Base-by-base conservation (phyloP, 2,329 filamentous ascomycete species). In the Alternaria sp. region DNA sequence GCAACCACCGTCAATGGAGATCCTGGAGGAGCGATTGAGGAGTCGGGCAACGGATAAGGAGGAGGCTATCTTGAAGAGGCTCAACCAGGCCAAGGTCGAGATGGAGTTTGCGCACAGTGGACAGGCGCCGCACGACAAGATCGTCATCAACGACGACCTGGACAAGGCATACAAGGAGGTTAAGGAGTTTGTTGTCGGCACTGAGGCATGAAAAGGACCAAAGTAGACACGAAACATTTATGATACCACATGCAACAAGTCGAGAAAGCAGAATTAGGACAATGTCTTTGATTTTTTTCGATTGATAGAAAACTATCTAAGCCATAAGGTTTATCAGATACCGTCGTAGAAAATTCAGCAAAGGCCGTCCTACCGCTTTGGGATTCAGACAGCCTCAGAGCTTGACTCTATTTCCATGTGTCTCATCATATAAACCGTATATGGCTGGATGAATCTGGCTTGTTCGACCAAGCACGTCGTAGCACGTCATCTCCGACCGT, bases 381-480 rank as follows among this genome's bases (percentile, higher is more conserved):
- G 80, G 78, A 75, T 78, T 78, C 77, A 74, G 75, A 75, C 70
- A 69, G 70, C 87, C 88, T 97, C 92, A 92, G 94, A 92, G 93
- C 93, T 97, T 97, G 93, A 97, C 93, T 97, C 94, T 97, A 94
- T 94, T 88, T 90, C 86, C 85, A 90, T 88, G 82, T 62, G 72
- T 88, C 49, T 97, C 93, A 97, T 97, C 94, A 97, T 86, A 73
- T 90, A 85, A 88, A 89, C 85, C 66, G 18, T 78, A 34, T 36
- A 59, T 72, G 65, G 66, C 66, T 68, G 62, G 63, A 76, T 69
- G 82, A 87, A 85, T 85, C 88, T 84, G 86, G 84, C 88, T 85
- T 86, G 86, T 91, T 87, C 81, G 88, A 91, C 84, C 86, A 85
- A 87, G 86, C 87, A 84, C 78, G 75, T 32, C 74, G 72, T 74